phyloP scores from a whole-genome alignment of 2,329 filamentous ascomycete genomes.

The Cladophialophora immunda region DNA sequence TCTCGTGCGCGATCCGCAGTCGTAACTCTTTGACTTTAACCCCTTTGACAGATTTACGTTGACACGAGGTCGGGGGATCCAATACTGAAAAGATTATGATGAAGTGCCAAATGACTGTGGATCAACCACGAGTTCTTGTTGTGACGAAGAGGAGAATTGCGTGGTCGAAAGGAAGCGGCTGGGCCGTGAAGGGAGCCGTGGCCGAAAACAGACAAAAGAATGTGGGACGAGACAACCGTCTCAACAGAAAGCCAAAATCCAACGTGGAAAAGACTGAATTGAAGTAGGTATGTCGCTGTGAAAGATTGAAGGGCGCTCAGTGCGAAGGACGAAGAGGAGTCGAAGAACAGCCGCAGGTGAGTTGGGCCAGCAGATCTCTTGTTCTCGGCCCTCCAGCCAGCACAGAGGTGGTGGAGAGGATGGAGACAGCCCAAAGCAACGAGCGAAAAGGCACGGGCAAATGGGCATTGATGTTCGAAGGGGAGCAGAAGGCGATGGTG shows the following conservation, averaged over 20 bases:
- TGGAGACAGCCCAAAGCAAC: constrained; percentile 15
- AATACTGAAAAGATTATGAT: constrained; percentile 3
- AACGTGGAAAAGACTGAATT: constrained; percentile 29
- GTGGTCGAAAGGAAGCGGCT: constrained; percentile 15
- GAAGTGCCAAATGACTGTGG: constrained; percentile 11
- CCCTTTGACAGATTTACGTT: background rate
- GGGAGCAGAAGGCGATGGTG: background rate
- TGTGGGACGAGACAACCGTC: constrained; percentile 30
- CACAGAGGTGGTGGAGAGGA: constrained; percentile 8
- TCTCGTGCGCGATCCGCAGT: background rate
- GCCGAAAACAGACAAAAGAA: constrained; percentile 35
- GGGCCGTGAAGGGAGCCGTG: constrained; percentile 25
- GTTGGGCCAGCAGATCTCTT: constrained; percentile 27
- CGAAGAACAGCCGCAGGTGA: constrained; percentile 17
- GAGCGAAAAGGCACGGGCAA: constrained; percentile 6
- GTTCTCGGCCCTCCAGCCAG: constrained; percentile 28
- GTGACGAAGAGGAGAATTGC: constrained; percentile 18
- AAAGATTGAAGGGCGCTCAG: constrained; percentile 13
- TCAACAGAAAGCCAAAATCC: constrained; percentile 17
- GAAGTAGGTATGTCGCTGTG: constrained; percentile 26
- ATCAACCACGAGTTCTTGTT: constrained; percentile 8
- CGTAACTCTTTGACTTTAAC: background rate
- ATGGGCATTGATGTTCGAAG: constrained; percentile 3
- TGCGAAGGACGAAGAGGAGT: constrained; percentile 18
- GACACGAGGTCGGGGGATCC: background rate